Base-by-base conservation (phyloP, 805 yeast genomes). In the Candida broadrunensis region DNA sequence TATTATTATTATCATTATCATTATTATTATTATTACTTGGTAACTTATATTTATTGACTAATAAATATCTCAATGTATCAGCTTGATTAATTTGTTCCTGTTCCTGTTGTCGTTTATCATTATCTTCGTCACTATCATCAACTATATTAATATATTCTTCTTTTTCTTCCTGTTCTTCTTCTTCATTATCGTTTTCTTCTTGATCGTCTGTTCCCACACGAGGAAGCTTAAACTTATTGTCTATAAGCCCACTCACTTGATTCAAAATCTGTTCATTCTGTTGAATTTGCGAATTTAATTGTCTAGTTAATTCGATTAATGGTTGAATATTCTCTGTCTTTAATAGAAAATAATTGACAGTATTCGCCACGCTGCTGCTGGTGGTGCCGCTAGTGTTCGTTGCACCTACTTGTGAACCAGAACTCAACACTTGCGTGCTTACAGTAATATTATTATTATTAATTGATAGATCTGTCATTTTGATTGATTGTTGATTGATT, bases 281-380 rank as follows among this genome's bases (percentile, higher is more conserved):
- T 15, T 45, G 46, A 5, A 68, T 47, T 32, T 52, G 52, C 1
- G 33, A 3, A 8, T 48, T 43, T n/a, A 65, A 45, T 20, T 54
- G 49, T 12, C 50, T 49, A 1, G 63, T 45, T 3, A 60, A 41
- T 1, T 46, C 55, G 2, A 52, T 19, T 13, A 67, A 49, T 3
- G 70, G 68, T 35, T 57, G 55, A 35, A 60, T 52, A 42, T 60
- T 64, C 39, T 68, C 73, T 18, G 57, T 52, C 38, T 52, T 54
- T n/a, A 54, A 40, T 15, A 54, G 40, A 34, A 49, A 54, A 35
- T 45, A 42, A 30, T 38, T 29, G 9, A n/a, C n/a, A n/a, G n/a
- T n/a, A n/a, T n/a, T n/a, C n/a, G n/a, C n/a, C n/a, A n/a, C n/a
- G n/a, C n/a, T n/a, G n/a, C n/a, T n/a, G n/a, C n/a, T n/a, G n/a